Conservation (phyloP, 345 rosid genomes). For the Citrus maxima region DNA sequence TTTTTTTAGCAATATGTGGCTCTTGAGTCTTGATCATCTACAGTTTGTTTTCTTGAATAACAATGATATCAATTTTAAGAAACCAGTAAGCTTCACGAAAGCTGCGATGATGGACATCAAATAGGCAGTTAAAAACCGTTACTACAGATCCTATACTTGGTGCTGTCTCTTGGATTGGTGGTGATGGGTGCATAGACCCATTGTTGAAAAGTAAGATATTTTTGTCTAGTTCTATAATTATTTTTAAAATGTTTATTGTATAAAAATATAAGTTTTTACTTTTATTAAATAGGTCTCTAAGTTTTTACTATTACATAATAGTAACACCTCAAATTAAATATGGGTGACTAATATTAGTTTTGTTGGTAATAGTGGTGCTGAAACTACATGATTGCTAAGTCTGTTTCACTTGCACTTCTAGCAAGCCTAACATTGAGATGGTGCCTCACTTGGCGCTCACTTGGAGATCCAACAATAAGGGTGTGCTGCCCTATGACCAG, state of each 20-base stretch:
- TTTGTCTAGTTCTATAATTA: no score
- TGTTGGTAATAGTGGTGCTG: slow-evolving; percentile 13
- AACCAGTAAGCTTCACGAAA: no score
- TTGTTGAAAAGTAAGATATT: no score
- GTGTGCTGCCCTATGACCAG: slow-evolving; percentile 38
- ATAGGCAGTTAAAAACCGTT: no score
- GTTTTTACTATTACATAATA: no score
- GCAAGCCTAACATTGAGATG: slow-evolving; percentile 34
- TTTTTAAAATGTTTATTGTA: neutral
- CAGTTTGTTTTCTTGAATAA: neutral
- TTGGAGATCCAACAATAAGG: slow-evolving; percentile 39
- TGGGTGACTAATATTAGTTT: neutral
- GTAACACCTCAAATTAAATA: no score
- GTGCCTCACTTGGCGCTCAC: slow-evolving; percentile 40
- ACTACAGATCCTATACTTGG: no score
- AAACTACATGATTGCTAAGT: neutral
- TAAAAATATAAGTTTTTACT: neutral
- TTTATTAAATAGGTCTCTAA: neutral
- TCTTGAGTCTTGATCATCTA: neutral
- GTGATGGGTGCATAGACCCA: no score
- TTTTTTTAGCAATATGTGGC: no score
- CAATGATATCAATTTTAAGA: neutral
- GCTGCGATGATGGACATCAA: no score
- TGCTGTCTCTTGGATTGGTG: no score
- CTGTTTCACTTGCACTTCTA: slow-evolving; percentile 7